A percentile compares a stretch with the other conserved stretches of the same genome.
These are phyloP conservation scores for Nemania sp. DNA, from an alignment of 2,329 filamentous ascomycete species.

Conservation along the genomic window DNA sequence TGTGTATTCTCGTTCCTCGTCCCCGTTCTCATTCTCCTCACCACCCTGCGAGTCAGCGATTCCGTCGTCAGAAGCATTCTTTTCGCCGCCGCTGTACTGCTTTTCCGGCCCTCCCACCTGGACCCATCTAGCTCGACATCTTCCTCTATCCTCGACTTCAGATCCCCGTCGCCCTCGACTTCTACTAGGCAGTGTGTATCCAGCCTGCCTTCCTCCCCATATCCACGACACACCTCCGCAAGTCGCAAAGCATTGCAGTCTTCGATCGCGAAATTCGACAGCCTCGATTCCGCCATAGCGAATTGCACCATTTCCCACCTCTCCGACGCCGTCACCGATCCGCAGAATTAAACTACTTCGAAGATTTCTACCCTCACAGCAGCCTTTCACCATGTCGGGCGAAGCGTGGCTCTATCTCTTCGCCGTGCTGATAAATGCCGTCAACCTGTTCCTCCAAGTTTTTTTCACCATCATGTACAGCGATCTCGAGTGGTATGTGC, in stretches of 20 bases:
- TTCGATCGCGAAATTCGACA: conserved; percentile 2
- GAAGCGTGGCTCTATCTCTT: conserved; percentile 98
- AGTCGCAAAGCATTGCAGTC: background rate
- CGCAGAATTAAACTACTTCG: conserved; percentile 6
- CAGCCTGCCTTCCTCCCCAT: too few relatives aligned
- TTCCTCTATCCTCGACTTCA: background rate
- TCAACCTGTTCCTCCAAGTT: conserved; percentile 99
- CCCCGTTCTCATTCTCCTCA: too few relatives aligned
- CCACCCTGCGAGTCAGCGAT: too few relatives aligned
- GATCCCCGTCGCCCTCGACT: too few relatives aligned
- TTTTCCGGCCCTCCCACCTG: background rate
- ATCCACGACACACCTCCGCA: too few relatives aligned
- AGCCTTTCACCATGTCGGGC: conserved; percentile 73
- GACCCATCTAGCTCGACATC: too few relatives aligned
- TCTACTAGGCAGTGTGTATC: too few relatives aligned
- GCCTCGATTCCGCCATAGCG: background rate
- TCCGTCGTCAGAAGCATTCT: too few relatives aligned
- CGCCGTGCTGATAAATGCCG: conserved; percentile 98
- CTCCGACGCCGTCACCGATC: background rate
- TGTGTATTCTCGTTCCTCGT: background rate
- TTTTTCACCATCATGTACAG: conserved; percentile 99
- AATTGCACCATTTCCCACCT: background rate
- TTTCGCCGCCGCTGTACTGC: background rate
- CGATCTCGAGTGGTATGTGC: conserved; percentile 92
- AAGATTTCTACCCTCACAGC: conserved; percentile 6